Evolutionary conservation across 1,139 yeast species (phyloP).

Genomic region (Yamadazyma membranifaciens): DNA sequence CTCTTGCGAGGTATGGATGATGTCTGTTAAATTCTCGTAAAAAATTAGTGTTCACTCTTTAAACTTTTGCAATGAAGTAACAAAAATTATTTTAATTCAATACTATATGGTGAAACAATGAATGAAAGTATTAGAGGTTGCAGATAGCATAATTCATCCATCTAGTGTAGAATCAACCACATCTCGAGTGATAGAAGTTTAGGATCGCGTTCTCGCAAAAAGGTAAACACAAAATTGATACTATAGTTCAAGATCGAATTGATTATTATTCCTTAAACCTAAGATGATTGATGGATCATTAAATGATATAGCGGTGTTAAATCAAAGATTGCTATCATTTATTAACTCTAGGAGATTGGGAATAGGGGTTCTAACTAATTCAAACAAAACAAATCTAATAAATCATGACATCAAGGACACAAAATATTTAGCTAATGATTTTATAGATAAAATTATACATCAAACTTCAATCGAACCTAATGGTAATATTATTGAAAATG

Average conservation of each 20-base stretch:
- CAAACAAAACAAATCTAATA: constrained; percentile 4
- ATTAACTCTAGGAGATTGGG: background rate
- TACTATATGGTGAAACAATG: too few species aligned
- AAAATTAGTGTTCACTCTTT: too few species aligned
- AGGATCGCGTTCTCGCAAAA: constrained; percentile 4
- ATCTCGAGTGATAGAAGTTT: background rate
- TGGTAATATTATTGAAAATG: constrained; percentile 6
- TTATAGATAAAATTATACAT: constrained; percentile 5
- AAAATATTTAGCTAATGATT: constrained; percentile 6
- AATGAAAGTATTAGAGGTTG: too few species aligned
- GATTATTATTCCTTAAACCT: background rate
- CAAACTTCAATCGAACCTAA: background rate
- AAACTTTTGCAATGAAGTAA: too few species aligned
- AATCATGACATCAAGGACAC: constrained; percentile 4
- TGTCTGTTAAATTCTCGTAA: too few species aligned
- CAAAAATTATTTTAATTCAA: too few species aligned
- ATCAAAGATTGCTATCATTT: constrained; percentile 5
- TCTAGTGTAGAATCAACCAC: background rate
- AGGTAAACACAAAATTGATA: constrained; percentile 4
- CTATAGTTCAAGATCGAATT: background rate
- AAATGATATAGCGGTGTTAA: constrained; percentile 1
- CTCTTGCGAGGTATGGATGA: too few species aligned
- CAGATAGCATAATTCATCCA: too few species aligned
- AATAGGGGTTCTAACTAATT: background rate
- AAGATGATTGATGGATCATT: constrained; percentile 3